These are phyloP conservation scores for Penicillium desertorum DNA, from an alignment of 495 filamentous ascomycete genomes.

Conservation along the genomic window DNA sequence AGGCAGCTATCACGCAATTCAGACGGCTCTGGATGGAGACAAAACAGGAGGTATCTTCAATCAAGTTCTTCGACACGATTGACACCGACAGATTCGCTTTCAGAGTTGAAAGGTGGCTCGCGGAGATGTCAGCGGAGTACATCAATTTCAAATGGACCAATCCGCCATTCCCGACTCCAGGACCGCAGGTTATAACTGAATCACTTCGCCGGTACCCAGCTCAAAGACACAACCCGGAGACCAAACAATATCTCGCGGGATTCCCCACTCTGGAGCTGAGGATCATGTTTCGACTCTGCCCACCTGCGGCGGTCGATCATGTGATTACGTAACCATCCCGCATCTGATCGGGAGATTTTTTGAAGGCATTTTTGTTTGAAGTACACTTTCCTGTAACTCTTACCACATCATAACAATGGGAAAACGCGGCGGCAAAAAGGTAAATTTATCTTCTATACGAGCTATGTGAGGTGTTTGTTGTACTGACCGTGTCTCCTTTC, in stretches of 20 bases:
- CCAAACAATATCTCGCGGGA: not conserved
- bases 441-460: conserved; percentile 9
- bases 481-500: conserved; percentile 17
- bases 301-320: not conserved
- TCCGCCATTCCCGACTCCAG: not conserved
- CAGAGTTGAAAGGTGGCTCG: not conserved
- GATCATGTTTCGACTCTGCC: conserved; percentile 15
- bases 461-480: conserved; percentile 1
- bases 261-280: not conserved
- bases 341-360: conserved; percentile 12
- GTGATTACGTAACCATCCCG: conserved; percentile 10
- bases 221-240: not conserved
- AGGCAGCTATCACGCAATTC: not conserved
- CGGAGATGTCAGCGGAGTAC: not conserved
- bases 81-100: not conserved
- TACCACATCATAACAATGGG: conserved; percentile 30
- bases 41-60: not conserved
- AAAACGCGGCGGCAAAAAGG: conserved; percentile 43
- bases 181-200: not conserved
- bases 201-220: not conserved
- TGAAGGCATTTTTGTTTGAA: conserved; percentile 3
- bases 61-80: not conserved
- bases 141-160: not conserved
- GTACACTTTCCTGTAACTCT: not conserved
- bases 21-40: not conserved